These are phyloP conservation scores for Kwoniella bestiolae DNA, from an alignment of 768 basidiomycete genomes.

Conservation along the genomic window DNA sequence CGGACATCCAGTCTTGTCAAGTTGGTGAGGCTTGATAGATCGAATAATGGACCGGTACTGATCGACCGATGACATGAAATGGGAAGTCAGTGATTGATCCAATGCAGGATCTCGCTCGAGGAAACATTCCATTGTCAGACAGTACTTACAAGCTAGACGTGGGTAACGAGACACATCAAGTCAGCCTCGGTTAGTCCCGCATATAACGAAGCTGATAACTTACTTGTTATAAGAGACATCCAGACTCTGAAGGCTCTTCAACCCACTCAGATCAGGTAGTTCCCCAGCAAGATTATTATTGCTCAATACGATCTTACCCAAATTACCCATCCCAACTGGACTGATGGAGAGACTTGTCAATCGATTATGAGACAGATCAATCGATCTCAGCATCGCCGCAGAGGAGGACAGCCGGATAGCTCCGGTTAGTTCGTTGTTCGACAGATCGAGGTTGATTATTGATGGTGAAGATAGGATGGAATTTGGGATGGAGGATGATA, in stretches of 20 bases:
- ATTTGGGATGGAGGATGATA: constrained; percentile 23
- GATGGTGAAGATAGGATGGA: constrained; percentile 9
- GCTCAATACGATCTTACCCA: constrained; percentile 9
- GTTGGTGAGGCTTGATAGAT: constrained; percentile 15
- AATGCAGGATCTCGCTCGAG: no score
- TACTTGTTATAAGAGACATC: constrained; percentile 25
- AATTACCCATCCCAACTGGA: background rate
- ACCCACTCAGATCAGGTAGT: constrained; percentile 25
- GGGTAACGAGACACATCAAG: no score
- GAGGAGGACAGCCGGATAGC: background rate
- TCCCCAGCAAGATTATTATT: constrained; percentile 14
- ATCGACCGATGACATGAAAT: background rate
- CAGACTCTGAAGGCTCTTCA: constrained; percentile 9
- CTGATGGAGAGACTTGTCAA: constrained; percentile 4
- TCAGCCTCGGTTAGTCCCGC: background rate
- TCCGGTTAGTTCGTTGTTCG: background rate
- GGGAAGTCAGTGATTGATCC: no score
- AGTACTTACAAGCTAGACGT: constrained; percentile 20
- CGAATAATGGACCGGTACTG: constrained; percentile 29
- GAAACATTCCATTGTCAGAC: no score
- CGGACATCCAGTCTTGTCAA: constrained; percentile 28
- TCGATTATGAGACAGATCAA: constrained; percentile 20
- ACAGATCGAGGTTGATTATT: constrained; percentile 29
- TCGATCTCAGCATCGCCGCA: background rate
- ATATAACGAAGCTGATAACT: background rate